Evolutionary conservation across 176 grass and related monocot genomes (phyloP).

Genomic region (Oryza nivara): DNA sequence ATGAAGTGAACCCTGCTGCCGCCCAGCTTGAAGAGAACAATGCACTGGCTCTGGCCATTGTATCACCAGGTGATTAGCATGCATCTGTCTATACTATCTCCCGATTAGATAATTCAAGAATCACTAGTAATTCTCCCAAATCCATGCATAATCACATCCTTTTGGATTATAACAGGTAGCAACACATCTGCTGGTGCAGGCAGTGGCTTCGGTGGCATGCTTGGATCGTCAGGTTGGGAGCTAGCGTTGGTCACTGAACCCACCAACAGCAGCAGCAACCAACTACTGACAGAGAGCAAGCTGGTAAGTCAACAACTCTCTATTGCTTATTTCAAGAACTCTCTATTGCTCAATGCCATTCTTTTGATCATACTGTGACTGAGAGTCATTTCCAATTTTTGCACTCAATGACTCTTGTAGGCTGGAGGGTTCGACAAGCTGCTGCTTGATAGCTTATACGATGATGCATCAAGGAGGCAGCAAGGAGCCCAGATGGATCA

Average conservation of each 20-base stretch:
- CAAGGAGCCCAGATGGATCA: constrained; percentile 15
- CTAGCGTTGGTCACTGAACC: constrained; percentile 62
- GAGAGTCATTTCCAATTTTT: background rate
- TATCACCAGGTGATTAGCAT: constrained; percentile 50
- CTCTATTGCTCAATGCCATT: background rate
- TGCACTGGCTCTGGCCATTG: constrained; percentile 71
- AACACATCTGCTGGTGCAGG: constrained; percentile 11
- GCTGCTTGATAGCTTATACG: constrained; percentile 74
- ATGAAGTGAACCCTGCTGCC: constrained; percentile 60
- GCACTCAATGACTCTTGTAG: constrained; percentile 26
- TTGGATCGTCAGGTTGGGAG: constrained; percentile 75
- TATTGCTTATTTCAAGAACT: background rate
- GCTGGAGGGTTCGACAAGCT: constrained; percentile 79
- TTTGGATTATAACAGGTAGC: background rate
- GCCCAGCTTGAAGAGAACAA: constrained; percentile 71
- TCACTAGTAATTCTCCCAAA: background rate
- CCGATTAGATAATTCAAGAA: background rate
- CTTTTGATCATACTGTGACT: background rate
- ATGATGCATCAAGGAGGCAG: constrained; percentile 56
- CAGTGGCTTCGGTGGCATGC: constrained; percentile 3
- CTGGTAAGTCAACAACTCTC: constrained; percentile 41
- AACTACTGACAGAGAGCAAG: constrained; percentile 49
- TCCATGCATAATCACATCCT: background rate
- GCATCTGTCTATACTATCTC: background rate
- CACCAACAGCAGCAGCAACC: constrained; percentile 34